These are phyloP conservation scores for Gaultheria prostrata DNA, from an alignment of 148 eudicot species.

Conservation along the genomic window DNA sequence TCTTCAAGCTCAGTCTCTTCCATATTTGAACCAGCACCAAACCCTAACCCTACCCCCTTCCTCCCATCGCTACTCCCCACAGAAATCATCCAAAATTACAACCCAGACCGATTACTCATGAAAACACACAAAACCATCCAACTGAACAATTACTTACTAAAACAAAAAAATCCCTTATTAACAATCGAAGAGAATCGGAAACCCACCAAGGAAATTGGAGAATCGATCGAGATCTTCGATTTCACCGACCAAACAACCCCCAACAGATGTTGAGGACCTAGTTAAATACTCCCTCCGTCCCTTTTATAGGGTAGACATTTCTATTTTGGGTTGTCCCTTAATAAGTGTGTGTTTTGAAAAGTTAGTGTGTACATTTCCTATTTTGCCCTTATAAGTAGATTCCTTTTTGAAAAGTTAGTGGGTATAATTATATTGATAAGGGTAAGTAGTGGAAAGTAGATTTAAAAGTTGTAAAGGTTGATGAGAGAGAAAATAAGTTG, in stretches of 20 bases:
- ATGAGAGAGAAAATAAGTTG: no score
- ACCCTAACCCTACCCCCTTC: conserved; percentile 51
- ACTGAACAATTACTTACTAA: conserved; percentile 17
- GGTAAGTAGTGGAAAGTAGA: no score
- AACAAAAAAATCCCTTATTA: conserved; percentile 21
- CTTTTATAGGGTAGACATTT: no score
- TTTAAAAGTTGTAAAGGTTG: no score
- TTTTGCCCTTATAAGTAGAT: no score
- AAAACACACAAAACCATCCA: conserved; percentile 15
- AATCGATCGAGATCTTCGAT: conserved; percentile 52
- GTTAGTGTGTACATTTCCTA: no score
- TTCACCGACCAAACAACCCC: conserved; percentile 18
- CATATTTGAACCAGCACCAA: conserved; percentile 44
- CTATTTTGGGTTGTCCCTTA: no score
- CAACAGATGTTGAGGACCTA: neutral
- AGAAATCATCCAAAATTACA: conserved; percentile 54
- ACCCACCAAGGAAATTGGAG: conserved; percentile 30
- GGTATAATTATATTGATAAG: no score
- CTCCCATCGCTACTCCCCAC: conserved; percentile 71
- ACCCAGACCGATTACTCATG: conserved; percentile 14
- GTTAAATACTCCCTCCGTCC: no score
- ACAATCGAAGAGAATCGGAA: conserved; percentile 28
- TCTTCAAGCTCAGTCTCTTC: conserved; percentile 78
- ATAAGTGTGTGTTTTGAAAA: no score
- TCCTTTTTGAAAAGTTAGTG: no score